Evolutionary conservation across 2,329 filamentous ascomycete genomes (phyloP).

Genomic region (Botrytis tulipae): DNA sequence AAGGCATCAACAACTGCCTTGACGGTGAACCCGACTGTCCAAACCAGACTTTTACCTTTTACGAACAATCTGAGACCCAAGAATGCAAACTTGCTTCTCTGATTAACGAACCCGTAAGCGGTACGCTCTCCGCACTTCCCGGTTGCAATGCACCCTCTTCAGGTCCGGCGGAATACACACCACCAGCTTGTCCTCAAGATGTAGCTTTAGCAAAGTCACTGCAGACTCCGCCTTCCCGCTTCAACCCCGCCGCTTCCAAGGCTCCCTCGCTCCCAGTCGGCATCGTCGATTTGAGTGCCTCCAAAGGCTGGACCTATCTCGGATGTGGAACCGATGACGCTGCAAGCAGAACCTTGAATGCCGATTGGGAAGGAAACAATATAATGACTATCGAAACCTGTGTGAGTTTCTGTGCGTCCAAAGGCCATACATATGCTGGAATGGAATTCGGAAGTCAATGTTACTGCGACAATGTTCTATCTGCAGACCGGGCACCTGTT

Average conservation of each 20-base stretch:
- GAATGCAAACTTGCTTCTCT: conserved; percentile 17
- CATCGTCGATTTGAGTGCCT: conserved; percentile 5
- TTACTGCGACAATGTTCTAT: conserved; percentile 13
- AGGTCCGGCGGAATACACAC: conserved; percentile 5
- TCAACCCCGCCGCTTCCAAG: background rate
- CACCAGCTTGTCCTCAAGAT: conserved; percentile 13
- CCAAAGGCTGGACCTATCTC: conserved; percentile 18
- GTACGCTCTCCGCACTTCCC: conserved; percentile 4
- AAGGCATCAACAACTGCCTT: conserved; percentile 18
- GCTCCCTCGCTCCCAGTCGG: background rate
- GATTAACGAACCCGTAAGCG: conserved; percentile 13
- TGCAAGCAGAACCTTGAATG: conserved; percentile 11
- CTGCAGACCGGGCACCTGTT: conserved; percentile 5
- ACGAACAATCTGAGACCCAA: conserved; percentile 19
- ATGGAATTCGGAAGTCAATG: conserved; percentile 19
- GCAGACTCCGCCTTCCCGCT: background rate
- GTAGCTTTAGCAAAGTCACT: background rate
- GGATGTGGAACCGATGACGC: conserved; percentile 16
- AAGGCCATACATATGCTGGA: conserved; percentile 18
- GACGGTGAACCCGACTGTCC: conserved; percentile 8
- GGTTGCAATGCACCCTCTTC: conserved; percentile 17
- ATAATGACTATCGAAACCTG: conserved; percentile 17
- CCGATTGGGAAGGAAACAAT: conserved; percentile 6
- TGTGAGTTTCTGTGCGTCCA: conserved; percentile 13
- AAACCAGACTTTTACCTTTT: conserved; percentile 15